Base-by-base conservation (phyloP, 2,329 filamentous ascomycete species). In the Alternaria consortialis region DNA sequence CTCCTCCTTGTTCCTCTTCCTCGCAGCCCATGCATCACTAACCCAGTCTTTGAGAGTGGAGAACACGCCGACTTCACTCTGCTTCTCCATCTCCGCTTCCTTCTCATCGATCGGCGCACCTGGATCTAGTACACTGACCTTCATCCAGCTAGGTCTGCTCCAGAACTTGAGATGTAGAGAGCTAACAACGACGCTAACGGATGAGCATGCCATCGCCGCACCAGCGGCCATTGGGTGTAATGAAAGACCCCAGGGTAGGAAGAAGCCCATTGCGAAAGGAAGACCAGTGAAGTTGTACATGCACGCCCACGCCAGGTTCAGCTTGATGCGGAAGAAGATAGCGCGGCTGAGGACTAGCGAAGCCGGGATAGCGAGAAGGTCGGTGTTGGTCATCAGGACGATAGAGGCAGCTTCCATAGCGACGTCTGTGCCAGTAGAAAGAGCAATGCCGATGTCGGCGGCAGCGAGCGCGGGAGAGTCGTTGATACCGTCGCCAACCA, bases 401-500 rank as follows among this genome's bases (percentile, higher is more conserved):
- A 99, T 88, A 72, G 97, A 93, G 0, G 95, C 95, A 1, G 95
- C 95, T 81, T 98, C 95, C 88, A 99, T 97, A 51, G 95, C 95
- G 1, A 99, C 94, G 76, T 98, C 95, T 0, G 95, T 98, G 58
- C 95, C 95, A 7, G 90, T 93, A 5, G 92, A 87, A 79, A 99
- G 92, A 59, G 94, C 94, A 68, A 99, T 97, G 65, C 95, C 95
- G 29, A 98, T 89, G 69, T 97, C 90, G 11, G 95, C 94, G 0
- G 93, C 97, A 0, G 93, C 95, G 11, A 99, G 87, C 0, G 95
- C 95, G 0, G 95, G 95, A 0, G 93, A 97, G 82, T 99, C 95
- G 80, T 99, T 99, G 85, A 99, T 97, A 42, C 95, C 95, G 78
- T 99, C 95, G 53, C 95, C 76, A 13, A 98, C 94, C 95, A 99